Conservation (phyloP, 1,284 basidiomycete species). For the Hemileia vastatrix region DNA sequence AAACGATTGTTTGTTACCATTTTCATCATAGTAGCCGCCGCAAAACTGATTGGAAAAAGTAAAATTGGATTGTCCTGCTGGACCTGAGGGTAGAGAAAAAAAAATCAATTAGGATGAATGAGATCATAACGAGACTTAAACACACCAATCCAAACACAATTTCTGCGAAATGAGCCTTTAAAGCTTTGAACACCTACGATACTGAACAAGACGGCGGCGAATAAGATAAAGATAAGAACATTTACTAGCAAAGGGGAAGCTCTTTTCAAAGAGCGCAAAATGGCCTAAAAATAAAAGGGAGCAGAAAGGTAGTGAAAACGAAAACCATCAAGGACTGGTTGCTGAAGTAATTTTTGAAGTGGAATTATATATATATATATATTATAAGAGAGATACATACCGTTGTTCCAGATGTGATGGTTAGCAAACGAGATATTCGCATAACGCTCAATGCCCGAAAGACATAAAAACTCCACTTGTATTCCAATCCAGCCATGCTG, state of each 20-base stretch:
- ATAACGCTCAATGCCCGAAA: constrained; percentile 85
- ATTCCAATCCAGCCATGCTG: constrained; percentile 61
- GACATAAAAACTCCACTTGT: constrained; percentile 47
- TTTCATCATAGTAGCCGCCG: constrained; percentile 54
- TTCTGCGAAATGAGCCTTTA: constrained; percentile 65
- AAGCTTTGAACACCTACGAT: constrained; percentile 87
- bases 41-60: constrained; percentile 53
- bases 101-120: background rate
- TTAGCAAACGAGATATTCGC: constrained; percentile 68
- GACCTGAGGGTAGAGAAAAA: constrained; percentile 34
- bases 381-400: no score
- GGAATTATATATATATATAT: no score
- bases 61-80: constrained; percentile 42
- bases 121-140: background rate
- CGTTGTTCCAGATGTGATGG: constrained; percentile 86
- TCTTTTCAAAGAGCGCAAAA: constrained; percentile 83
- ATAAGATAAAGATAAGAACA: constrained; percentile 82
- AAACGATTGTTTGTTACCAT: constrained; percentile 22
- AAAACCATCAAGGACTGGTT: no score
- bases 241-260: constrained; percentile 77
- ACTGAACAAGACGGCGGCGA: constrained; percentile 72
- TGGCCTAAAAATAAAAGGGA: constrained; percentile 53
- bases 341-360: no score
- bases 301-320: background rate
- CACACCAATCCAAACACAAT: constrained; percentile 46